phyloP scores from a whole-genome alignment of 305 asterid species.

The Rubia balearica region DNA sequence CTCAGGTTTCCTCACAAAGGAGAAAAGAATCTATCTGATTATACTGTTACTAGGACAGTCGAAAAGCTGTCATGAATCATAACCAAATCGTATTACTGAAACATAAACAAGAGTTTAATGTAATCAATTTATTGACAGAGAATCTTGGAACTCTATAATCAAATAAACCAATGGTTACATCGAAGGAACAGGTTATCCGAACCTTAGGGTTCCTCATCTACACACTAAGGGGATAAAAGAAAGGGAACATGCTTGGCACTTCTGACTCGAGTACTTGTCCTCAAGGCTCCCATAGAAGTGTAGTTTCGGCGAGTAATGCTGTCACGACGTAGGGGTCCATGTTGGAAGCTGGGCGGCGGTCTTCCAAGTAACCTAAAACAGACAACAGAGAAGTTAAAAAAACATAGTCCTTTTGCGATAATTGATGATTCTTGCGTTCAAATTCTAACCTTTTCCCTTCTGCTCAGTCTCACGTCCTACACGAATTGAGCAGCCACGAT shows the following conservation, averaged over 20 bases:
- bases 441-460: conserved; percentile 54
- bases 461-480: conserved; percentile 99
- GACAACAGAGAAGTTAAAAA: not conserved
- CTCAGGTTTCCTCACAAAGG: conserved; percentile 26
- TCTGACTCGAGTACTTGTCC: conserved; percentile 57
- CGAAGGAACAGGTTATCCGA: conserved; percentile 27
- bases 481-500: conserved; percentile 95
- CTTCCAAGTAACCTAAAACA: conserved; percentile 81
- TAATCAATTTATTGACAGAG: conserved; percentile 17
- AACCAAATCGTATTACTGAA: conserved; percentile 17
- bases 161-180: conserved; percentile 13
- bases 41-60: not conserved
- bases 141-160: conserved; percentile 21
- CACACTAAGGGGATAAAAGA: conserved; percentile 23
- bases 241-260: conserved; percentile 35
- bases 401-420: not conserved
- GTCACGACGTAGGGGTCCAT: conserved; percentile 98
- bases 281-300: conserved; percentile 79
- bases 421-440: not conserved
- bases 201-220: conserved; percentile 38
- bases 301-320: conserved; percentile 74
- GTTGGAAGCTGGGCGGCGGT: conserved; percentile 97
- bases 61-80: not conserved
- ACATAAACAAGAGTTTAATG: conserved; percentile 20
- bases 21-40: conserved; percentile 44